phyloP scores from a whole-genome alignment of 1,284 basidiomycete species.

The Trichosporon sp. region DNA sequence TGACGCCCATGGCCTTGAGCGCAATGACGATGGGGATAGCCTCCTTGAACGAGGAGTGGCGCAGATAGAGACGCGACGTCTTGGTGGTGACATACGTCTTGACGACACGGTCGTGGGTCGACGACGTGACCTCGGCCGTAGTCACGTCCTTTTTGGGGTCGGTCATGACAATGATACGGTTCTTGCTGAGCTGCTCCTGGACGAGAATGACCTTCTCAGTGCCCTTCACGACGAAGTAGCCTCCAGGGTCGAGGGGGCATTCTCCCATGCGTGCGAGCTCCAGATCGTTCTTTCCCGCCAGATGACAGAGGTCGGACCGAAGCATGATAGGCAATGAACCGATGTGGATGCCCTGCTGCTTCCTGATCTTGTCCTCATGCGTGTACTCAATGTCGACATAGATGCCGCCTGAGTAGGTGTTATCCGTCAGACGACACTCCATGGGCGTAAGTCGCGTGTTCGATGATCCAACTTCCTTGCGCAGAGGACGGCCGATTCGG shows the following conservation, averaged over 20 bases:
- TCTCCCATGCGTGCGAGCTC: constrained; percentile 90
- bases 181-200: constrained; percentile 98
- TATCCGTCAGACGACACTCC: constrained; percentile 94
- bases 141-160: constrained; percentile 87
- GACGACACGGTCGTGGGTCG: constrained; percentile 96
- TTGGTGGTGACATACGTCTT: constrained; percentile 98
- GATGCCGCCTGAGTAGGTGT: constrained; percentile 91
- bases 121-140: constrained; percentile 96
- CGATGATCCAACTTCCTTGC: constrained; percentile 67
- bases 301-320: constrained; percentile 85
- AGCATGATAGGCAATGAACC: constrained; percentile 97
- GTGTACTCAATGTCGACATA: constrained; percentile 95
- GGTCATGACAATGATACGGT: constrained; percentile 96
- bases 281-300: constrained; percentile 71
- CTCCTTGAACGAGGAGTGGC: constrained; percentile 98
- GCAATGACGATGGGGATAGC: constrained; percentile 95
- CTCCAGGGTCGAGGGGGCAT: constrained; percentile 96
- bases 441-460: constrained; percentile 80
- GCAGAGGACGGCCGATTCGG: constrained; percentile 81
- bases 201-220: constrained; percentile 99
- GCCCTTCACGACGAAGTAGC: constrained; percentile 98
- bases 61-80: constrained; percentile 86
- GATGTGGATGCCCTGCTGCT: constrained; percentile 77
- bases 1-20: constrained; percentile 92
- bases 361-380: constrained; percentile 82